These are phyloP conservation scores for Asterophora lycoperdoides DNA, from an alignment of 768 basidiomycete genomes.

Conservation along the genomic window DNA sequence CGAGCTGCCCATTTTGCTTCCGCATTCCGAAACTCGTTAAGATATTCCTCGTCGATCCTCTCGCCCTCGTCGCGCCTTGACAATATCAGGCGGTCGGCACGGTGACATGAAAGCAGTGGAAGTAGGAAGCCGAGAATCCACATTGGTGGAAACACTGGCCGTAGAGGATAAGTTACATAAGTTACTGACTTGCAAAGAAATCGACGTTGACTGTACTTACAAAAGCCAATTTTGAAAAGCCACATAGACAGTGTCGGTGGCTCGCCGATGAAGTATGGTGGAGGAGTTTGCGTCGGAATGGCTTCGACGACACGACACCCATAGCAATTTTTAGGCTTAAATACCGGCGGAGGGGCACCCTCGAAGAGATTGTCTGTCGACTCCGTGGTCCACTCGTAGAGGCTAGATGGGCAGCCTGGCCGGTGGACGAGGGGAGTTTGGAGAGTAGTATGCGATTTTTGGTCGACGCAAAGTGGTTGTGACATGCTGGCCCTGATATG, in stretches of 20 bases:
- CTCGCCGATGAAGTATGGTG: neutral
- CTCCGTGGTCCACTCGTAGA: slow-evolving; percentile 1
- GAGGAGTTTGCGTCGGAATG: neutral
- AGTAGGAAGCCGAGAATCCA: slow-evolving; percentile 3
- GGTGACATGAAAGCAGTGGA: neutral
- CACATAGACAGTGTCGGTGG: slow-evolving; percentile 8
- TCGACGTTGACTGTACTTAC: neutral
- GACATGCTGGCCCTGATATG: neutral
- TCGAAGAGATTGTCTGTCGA: slow-evolving; percentile 9
- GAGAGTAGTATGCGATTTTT: neutral
- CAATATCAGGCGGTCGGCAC: neutral
- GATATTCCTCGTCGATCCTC: slow-evolving; percentile 1
- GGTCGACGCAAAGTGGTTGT: neutral
- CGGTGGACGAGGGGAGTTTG: slow-evolving; percentile 1
- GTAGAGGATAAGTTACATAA: too few relatives aligned
- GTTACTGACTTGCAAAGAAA: neutral
- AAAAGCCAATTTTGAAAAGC: slow-evolving; percentile 6
- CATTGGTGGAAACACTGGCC: slow-evolving; percentile 5
- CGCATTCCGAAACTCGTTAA: slow-evolving; percentile 2
- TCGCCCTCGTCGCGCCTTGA: neutral
- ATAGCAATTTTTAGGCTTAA: slow-evolving; percentile 1
- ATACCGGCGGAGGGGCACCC: neutral
- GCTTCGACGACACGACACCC: slow-evolving; percentile 1
- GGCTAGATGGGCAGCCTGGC: slow-evolving; percentile 4
- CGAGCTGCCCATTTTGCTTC: slow-evolving; percentile 4